phyloP scores from a whole-genome alignment of 2,329 filamentous ascomycete genomes.

The Tolypocladium endophyticum region DNA sequence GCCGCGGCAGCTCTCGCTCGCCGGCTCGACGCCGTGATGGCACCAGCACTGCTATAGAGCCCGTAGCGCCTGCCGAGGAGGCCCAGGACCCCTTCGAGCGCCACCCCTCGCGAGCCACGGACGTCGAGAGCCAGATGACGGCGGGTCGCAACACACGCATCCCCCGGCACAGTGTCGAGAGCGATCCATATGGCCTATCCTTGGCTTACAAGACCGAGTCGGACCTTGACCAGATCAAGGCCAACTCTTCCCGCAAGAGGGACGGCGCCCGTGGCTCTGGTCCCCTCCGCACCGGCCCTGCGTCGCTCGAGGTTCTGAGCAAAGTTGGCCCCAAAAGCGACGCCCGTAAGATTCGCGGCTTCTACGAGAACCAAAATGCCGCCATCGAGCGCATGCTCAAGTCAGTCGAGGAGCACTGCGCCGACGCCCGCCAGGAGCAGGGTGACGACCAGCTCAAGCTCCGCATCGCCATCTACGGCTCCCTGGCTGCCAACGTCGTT shows the following conservation, averaged over 20 bases:
- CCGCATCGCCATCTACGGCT: constrained; percentile 55
- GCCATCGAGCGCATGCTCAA: constrained; percentile 88
- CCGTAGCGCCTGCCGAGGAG: constrained; percentile 19
- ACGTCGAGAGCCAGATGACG: constrained; percentile 39
- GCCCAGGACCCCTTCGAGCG: constrained; percentile 29
- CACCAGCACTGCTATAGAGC: constrained; percentile 36
- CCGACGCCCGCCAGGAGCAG: constrained; percentile 69
- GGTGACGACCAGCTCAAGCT: constrained; percentile 71
- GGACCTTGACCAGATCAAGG: constrained; percentile 67
- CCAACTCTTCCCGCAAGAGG: constrained; percentile 72
- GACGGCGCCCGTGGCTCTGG: constrained; percentile 24
- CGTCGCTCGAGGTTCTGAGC: not conserved
- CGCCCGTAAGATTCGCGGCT: constrained; percentile 56
- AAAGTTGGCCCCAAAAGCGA: constrained; percentile 17
- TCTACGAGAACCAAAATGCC: constrained; percentile 87
- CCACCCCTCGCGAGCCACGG: constrained; percentile 27
- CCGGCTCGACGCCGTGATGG: constrained; percentile 18
- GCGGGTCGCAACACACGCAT: constrained; percentile 28
- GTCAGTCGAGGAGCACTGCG: constrained; percentile 81
- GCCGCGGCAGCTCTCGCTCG: constrained; percentile 17
- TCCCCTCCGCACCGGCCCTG: constrained; percentile 5
- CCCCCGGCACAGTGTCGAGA: constrained; percentile 50
- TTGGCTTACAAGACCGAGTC: constrained; percentile 65
- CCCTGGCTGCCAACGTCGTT: constrained; percentile 69
- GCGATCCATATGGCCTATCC: constrained; percentile 74